Conservation (phyloP, 2,329 filamentous ascomycete genomes). For the Alternaria infectoria region DNA sequence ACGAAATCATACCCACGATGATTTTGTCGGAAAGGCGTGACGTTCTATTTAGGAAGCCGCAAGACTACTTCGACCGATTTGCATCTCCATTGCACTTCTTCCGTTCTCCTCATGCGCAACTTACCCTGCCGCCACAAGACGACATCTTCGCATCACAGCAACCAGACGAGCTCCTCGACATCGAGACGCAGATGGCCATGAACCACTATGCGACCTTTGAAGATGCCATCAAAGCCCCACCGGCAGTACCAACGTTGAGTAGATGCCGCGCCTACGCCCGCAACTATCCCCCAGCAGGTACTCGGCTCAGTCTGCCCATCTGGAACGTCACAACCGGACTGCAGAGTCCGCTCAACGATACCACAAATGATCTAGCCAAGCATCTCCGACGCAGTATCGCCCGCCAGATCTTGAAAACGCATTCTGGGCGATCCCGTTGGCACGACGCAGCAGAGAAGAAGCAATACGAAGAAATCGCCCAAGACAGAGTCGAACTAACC, state of each 20-base stretch:
- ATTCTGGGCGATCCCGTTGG: conserved; percentile 30
- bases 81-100: conserved; percentile 59
- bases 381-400: conserved; percentile 50
- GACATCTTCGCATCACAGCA: conserved; percentile 35
- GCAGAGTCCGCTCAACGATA: conserved; percentile 48
- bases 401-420: conserved; percentile 36
- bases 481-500: conserved; percentile 24
- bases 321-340: conserved; percentile 51
- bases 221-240: background rate
- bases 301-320: conserved; percentile 49
- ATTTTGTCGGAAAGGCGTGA: conserved; percentile 44
- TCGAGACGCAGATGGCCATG: conserved; percentile 37
- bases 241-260: conserved; percentile 29
- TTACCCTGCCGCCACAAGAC: conserved; percentile 33
- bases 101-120: conserved; percentile 50
- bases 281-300: conserved; percentile 51
- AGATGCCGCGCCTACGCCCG: conserved; percentile 46
- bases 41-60: conserved; percentile 50
- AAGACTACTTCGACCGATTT: conserved; percentile 58
- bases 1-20: conserved; percentile 31
- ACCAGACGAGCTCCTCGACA: conserved; percentile 36
- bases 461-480: conserved; percentile 35
- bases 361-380: conserved; percentile 50
- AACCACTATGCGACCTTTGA: conserved; percentile 37
- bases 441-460: conserved; percentile 35